Evolutionary conservation across 306 rosid genomes (phyloP), one percentile per base, ranked within the genome.

Genomic region (Pyrus bretschneideri): DNA sequence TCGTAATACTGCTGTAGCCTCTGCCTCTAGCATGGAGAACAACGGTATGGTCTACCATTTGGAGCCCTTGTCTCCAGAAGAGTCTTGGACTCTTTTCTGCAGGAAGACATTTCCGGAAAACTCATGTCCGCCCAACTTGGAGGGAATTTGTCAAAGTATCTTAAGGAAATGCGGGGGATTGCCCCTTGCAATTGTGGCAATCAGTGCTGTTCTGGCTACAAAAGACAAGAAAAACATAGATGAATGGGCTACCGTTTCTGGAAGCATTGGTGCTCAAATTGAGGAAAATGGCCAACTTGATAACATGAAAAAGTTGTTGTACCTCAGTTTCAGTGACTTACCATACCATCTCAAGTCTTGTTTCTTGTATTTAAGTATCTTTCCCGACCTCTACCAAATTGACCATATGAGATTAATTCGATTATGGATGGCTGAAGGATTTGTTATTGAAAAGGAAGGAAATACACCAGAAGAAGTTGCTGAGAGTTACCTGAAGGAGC

Each of bases 171-270:
- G 96, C 13, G 87, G 76, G 66, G 93, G 96, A 38, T 83, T 91
- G 25, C 96, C 96, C 13, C 93, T 87, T 76, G 96, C 93, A 59
- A 85, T 87, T 69, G 89, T 85, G 23, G 93, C 93, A 27, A 62
- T 88, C 25, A 74, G 88, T 76, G 87, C 86, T 17, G 75, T 82
- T 74, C 80, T 87, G 73, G 90, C 91, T 35, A 78, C 83, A 2
- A 88, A 88, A 72, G 88, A 84, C 78, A 63, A 61, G 77, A 67
- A 22, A 31, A 82, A 63, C 68, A 77, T 85, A 21, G 89, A 84
- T 13, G 91, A 90, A 31, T 88, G 92, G 93, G 76, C 69, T 11
- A 76, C 69, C 80, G 45, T 90, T 59, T 6, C 11, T 21, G 60
- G 35, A 15, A 82, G 86, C 74, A 62, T 85, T 71, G 88, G 82